Evolutionary conservation across 306 rosid species (phyloP), one percentile per base, ranked within the genome.

Genomic region (Ammopiptanthus mongolicus): DNA sequence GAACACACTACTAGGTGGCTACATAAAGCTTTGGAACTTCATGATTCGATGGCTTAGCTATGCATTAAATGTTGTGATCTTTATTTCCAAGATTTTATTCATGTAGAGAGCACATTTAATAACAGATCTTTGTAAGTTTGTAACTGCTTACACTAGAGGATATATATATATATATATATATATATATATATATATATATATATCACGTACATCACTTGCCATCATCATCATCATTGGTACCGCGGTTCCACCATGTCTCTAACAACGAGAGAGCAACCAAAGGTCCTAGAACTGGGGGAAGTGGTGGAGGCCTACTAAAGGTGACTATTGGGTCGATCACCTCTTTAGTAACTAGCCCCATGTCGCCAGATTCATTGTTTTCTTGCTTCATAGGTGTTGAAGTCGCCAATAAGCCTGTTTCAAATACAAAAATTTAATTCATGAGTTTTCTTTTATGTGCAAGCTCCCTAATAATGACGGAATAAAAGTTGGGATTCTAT

Each of bases 201-300:
- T 23, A 48, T 67, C 25, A 75, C 55, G 72, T 82, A 75, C 55
- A 75, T 82, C 83, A 85, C 78, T 81, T 73, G 69, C 56, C 83
- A 75, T 84, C 85, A 55, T 86, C 91, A 51, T 81, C 84, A 55
- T 86, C 91, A 51, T 81, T 83, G 7, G 57, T 8, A 28, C 72
- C 82, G 28, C 22, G 60, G 64, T 69, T 79, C 44, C 77, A 84
- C 89, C 80, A 87, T 3, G 86, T 66, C 64, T 84, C 86, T 4
- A 89, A 29, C 62, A 93, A 48, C 0, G 92, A 86, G 53, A 91
- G 62, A 51, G 69, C 82, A 46, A 87, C 63, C 78, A 93, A 66
- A 2, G 93, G 92, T 44, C 92, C 92, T 21, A 93, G 48, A 69
- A 82, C 68, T 4, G 96, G 93, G 1, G 97, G 98, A 50, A 84